These are phyloP conservation scores for Prunus mongolica DNA, from an alignment of 306 rosid genomes.

Conservation along the genomic window DNA sequence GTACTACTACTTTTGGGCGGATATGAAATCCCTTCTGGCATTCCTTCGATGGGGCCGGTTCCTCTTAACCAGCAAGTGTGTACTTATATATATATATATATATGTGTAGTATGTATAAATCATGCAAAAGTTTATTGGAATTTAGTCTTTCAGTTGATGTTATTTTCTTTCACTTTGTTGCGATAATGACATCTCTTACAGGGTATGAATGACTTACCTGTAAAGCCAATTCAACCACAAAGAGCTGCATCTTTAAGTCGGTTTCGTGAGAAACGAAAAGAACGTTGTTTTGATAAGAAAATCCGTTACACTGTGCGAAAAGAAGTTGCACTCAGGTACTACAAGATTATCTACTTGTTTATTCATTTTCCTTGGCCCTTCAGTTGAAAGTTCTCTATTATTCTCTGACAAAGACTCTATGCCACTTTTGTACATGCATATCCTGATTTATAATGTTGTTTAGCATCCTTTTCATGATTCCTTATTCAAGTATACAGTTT, in stretches of 20 bases:
- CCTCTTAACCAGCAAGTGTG: conserved; percentile 40
- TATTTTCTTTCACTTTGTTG: not conserved
- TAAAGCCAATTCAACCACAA: conserved; percentile 43
- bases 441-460: not conserved
- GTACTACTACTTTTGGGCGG: conserved; percentile 58
- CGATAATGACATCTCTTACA: conserved; percentile 10
- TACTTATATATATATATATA: not conserved
- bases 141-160: not conserved
- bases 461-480: not conserved
- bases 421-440: not conserved
- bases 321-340: conserved; percentile 57
- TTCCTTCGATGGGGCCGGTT: conserved; percentile 39
- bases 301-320: conserved; percentile 52
- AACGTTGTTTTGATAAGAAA: conserved; percentile 52
- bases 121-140: not conserved
- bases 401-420: not conserved
- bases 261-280: conserved; percentile 57
- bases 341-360: not conserved
- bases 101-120: not conserved
- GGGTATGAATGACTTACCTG: conserved; percentile 35
- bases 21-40: conserved; percentile 48
- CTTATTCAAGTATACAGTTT: not conserved
- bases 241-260: conserved; percentile 55
- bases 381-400: not conserved
- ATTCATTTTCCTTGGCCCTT: not conserved